A percentile compares a stretch with the other conserved stretches of the same genome.
phyloP scores from a whole-genome alignment of 2,329 filamentous ascomycete species.

The Malbranchea zuffiana region DNA sequence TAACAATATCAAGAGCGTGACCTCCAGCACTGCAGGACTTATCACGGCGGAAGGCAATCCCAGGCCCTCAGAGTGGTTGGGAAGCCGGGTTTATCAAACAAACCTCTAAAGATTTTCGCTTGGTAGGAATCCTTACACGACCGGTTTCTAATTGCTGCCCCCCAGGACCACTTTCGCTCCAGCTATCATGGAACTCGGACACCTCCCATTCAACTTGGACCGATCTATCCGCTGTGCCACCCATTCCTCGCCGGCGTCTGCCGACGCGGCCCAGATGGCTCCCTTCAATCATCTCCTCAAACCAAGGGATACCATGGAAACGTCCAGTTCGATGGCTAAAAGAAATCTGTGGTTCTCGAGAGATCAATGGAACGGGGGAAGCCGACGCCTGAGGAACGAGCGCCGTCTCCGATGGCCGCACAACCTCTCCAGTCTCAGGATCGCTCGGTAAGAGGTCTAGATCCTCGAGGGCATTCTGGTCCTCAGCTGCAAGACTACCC shows the following conservation, averaged over 20 bases:
- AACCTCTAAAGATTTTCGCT: slow-evolving; percentile 15
- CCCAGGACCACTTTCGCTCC: slow-evolving; percentile 8
- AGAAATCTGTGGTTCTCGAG: slow-evolving; percentile 19
- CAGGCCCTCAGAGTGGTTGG: no score
- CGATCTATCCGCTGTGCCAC: slow-evolving; percentile 51
- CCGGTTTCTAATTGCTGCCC: slow-evolving; percentile 3
- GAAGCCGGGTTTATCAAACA: no score
- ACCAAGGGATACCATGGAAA: slow-evolving; percentile 63
- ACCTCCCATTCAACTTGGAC: slow-evolving; percentile 73
- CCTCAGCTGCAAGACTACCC: slow-evolving; percentile 61
- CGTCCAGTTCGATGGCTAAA: slow-evolving; percentile 30
- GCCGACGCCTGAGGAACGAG: slow-evolving; percentile 4
- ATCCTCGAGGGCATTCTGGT: slow-evolving; percentile 62
- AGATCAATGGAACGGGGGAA: slow-evolving; percentile 11
- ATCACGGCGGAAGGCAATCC: no score
- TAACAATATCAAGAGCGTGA: no score
- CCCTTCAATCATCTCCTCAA: slow-evolving; percentile 68
- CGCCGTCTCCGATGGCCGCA: not conserved
- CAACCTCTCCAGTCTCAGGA: slow-evolving; percentile 16
- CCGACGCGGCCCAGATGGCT: slow-evolving; percentile 60
- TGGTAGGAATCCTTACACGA: slow-evolving; percentile 11
- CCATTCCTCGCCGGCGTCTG: slow-evolving; percentile 47
- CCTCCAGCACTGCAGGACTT: no score
- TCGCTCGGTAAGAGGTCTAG: slow-evolving; percentile 57
- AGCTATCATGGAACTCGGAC: slow-evolving; percentile 55